Conservation (phyloP, 2,329 filamentous ascomycete genomes). For the Neophaeococcomyces mojaviensis region DNA sequence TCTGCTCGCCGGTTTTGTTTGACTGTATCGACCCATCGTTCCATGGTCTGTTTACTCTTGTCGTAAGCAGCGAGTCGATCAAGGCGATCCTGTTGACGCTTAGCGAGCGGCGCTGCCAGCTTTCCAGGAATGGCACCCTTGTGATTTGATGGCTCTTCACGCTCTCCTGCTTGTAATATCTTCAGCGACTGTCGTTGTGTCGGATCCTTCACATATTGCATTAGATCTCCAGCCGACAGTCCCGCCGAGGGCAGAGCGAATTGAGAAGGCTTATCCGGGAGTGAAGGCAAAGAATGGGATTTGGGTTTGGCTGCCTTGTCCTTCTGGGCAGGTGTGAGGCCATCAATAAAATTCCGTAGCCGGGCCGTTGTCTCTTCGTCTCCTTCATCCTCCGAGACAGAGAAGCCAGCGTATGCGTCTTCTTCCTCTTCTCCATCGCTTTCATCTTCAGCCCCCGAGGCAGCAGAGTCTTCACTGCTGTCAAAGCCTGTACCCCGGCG, state of each 20-base stretch:
- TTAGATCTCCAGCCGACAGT: slow-evolving; percentile 66
- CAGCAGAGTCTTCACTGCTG: slow-evolving; percentile 23
- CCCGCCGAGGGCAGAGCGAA: slow-evolving; percentile 55
- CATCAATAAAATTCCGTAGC: slow-evolving; percentile 56
- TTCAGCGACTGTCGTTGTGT: slow-evolving; percentile 73
- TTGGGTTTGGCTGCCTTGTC: slow-evolving; percentile 19
- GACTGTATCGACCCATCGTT: slow-evolving; percentile 89
- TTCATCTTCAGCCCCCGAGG: slow-evolving; percentile 26
- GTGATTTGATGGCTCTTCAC: slow-evolving; percentile 46
- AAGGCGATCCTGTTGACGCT: slow-evolving; percentile 76
- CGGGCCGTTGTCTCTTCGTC: slow-evolving; percentile 50
- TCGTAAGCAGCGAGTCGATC: slow-evolving; percentile 77
- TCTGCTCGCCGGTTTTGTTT: slow-evolving; percentile 89
- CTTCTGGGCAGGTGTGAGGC: slow-evolving; percentile 11
- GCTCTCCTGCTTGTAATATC: slow-evolving; percentile 59
- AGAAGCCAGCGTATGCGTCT: slow-evolving; percentile 43
- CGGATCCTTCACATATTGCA: slow-evolving; percentile 65
- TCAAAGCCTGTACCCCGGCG: background rate
- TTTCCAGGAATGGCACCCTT: slow-evolving; percentile 55
- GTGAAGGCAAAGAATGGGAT: slow-evolving; percentile 44
- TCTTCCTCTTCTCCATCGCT: slow-evolving; percentile 39
- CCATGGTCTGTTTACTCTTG: slow-evolving; percentile 83
- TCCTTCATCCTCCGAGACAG: slow-evolving; percentile 41
- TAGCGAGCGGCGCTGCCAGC: slow-evolving; percentile 73
- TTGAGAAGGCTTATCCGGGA: slow-evolving; percentile 56